phyloP scores from a whole-genome alignment of 116 monocot genomes.

The Zostera marina region DNA sequence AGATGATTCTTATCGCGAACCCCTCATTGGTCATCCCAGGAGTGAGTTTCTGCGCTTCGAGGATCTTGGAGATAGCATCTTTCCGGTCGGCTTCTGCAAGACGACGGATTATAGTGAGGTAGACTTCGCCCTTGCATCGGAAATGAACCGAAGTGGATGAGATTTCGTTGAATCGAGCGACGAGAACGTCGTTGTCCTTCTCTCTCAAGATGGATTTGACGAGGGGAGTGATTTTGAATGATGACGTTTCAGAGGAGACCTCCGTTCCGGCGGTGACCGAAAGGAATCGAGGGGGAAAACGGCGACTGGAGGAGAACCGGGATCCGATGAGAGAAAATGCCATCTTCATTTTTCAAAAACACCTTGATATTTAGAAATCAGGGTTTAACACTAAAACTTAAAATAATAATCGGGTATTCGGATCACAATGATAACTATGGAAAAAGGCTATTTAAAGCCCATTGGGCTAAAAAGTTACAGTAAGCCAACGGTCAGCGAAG shows the following conservation, averaged over 20 bases:
- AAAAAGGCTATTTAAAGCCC: too few relatives aligned
- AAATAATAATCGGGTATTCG: too few relatives aligned
- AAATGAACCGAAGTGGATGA: slow-evolving; percentile 36
- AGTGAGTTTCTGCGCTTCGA: slow-evolving; percentile 49
- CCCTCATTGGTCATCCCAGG: slow-evolving; percentile 28
- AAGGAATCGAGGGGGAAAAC: not conserved
- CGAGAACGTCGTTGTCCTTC: slow-evolving; percentile 34
- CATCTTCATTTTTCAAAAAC: too few relatives aligned
- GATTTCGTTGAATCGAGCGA: slow-evolving; percentile 25
- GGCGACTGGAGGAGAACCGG: not conserved
- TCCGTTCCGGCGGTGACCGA: not conserved
- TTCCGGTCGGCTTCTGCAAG: slow-evolving; percentile 22
- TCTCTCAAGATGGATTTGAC: slow-evolving; percentile 12
- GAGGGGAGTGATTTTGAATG: slow-evolving; percentile 5
- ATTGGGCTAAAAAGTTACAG: too few relatives aligned
- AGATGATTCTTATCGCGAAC: slow-evolving; percentile 50
- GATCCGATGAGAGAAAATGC: too few relatives aligned
- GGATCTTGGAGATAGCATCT: slow-evolving; percentile 33
- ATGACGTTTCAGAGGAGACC: not conserved
- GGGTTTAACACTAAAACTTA: too few relatives aligned
- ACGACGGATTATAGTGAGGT: slow-evolving; percentile 38
- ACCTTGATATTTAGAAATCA: too few relatives aligned
- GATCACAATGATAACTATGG: too few relatives aligned
- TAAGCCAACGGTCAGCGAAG: too few relatives aligned
- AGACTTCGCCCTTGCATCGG: slow-evolving; percentile 39